Evolutionary conservation across 371 early-diverging fungal species (phyloP).

Genomic region (Phascolomyces articulosus): DNA sequence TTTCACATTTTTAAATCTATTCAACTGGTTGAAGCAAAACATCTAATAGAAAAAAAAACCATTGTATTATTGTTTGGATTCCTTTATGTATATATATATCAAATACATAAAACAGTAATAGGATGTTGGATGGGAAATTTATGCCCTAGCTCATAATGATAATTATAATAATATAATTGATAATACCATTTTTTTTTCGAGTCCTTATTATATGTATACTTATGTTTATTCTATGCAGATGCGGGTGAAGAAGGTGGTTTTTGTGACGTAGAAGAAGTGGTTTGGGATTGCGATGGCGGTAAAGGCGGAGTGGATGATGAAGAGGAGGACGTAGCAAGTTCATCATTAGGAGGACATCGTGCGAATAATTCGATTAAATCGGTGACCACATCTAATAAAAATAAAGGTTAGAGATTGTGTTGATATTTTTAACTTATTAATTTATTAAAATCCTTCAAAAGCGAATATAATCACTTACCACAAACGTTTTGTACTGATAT

Average conservation of each 20-base stretch:
- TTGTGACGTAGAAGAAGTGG: neutral
- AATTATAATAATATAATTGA: neutral
- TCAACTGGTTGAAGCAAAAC: too few species aligned
- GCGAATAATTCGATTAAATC: slow-evolving; percentile 39
- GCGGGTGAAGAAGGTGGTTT: slow-evolving; percentile 3
- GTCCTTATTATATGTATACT: neutral
- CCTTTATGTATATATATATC: too few species aligned
- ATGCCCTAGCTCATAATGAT: too few species aligned
- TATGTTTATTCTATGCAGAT: neutral
- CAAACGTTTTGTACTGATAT: slow-evolving; percentile 52
- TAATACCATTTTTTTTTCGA: neutral
- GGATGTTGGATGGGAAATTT: too few species aligned
- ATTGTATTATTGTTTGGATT: too few species aligned
- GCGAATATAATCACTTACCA: slow-evolving; percentile 8
- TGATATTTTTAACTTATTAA: neutral
- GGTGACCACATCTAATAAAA: slow-evolving; percentile 36
- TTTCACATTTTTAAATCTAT: neutral
- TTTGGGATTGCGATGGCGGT: neutral
- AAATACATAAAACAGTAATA: too few species aligned
- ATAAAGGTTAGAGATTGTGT: neutral
- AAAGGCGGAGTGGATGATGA: neutral
- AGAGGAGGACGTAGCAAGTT: neutral
- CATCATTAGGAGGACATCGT: neutral
- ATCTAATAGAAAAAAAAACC: too few species aligned
- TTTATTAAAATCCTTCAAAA: neutral